phyloP scores from a whole-genome alignment of 2,329 filamentous ascomycete genomes.

The Xylaria sp. region DNA sequence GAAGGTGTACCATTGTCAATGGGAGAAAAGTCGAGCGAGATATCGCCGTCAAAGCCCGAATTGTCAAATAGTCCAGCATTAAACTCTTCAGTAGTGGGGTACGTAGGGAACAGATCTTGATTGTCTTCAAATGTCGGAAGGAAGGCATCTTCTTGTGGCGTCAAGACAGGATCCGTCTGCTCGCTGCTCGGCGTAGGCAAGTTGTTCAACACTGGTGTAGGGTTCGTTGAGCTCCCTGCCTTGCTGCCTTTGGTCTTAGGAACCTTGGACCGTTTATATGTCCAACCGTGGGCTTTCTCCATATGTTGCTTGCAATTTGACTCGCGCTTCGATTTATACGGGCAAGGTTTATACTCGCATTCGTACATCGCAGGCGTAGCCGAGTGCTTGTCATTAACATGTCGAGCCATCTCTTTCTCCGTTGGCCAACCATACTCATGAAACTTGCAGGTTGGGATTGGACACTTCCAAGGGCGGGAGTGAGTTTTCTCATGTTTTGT shows the following conservation, averaged over 20 bases:
- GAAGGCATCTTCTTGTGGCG: conserved; percentile 64
- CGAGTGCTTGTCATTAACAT: conserved; percentile 96
- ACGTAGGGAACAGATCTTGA: conserved; percentile 60
- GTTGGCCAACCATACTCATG: conserved; percentile 92
- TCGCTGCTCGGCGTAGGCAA: conserved; percentile 71
- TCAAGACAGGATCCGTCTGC: conserved; percentile 64
- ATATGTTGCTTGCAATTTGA: conserved; percentile 99
- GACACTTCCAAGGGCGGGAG: conserved; percentile 95
- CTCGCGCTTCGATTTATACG: conserved; percentile 94
- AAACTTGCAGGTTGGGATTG: conserved; percentile 85
- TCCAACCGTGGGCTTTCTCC: conserved; percentile 94
- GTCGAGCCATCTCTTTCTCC: conserved; percentile 95
- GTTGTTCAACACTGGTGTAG: conserved; percentile 69
- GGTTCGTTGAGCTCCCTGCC: conserved; percentile 59
- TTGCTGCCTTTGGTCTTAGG: conserved; percentile 70
- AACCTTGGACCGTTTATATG: conserved; percentile 91
- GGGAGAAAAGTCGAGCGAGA: conserved; percentile 56
- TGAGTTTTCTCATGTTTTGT: conserved; percentile 99
- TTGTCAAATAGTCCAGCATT: conserved; percentile 53
- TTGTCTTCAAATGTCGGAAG: conserved; percentile 47
- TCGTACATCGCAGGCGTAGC: conserved; percentile 80
- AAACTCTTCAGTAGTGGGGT: conserved; percentile 61
- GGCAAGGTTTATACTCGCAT: conserved; percentile 84
- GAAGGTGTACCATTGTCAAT: conserved; percentile 63
- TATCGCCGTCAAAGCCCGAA: conserved; percentile 53